Conservation (phyloP, 306 rosid genomes). For the Pueraria montana region DNA sequence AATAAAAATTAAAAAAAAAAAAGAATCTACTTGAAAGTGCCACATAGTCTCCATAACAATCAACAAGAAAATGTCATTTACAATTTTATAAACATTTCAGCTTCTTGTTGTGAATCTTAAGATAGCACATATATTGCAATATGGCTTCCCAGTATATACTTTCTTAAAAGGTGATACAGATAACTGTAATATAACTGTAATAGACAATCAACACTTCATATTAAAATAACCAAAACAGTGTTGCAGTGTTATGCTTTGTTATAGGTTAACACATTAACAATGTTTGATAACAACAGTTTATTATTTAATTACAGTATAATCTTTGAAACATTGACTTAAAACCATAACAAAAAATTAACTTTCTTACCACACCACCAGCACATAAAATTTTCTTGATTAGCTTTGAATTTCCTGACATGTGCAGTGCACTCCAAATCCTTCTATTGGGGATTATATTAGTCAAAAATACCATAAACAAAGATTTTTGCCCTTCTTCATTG, state of each 20-base stretch:
- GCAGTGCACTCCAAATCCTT: slow-evolving; percentile 72
- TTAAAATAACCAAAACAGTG: not conserved
- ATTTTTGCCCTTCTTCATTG: slow-evolving; percentile 26
- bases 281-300: slow-evolving; percentile 20
- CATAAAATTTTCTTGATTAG: slow-evolving; percentile 55
- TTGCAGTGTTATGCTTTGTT: not conserved
- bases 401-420: slow-evolving; percentile 50
- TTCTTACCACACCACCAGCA: slow-evolving; percentile 59
- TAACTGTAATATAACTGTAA: not conserved
- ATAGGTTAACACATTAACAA: not conserved
- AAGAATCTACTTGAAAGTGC: not conserved
- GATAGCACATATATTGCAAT: not conserved
- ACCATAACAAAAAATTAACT: not conserved
- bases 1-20: not conserved
- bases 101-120: not conserved
- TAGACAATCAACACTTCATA: slow-evolving; percentile 6
- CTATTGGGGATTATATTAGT: slow-evolving; percentile 57
- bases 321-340: slow-evolving; percentile 12
- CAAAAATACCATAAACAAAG: slow-evolving; percentile 63
- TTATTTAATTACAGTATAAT: not conserved
- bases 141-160: not conserved
- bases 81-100: slow-evolving; percentile 19
- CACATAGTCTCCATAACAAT: slow-evolving; percentile 4
- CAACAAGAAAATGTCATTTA: slow-evolving; percentile 19
- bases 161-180: not conserved